Base-by-base conservation (phyloP, 139 green algal species). In the Nannochloris sp. region DNA sequence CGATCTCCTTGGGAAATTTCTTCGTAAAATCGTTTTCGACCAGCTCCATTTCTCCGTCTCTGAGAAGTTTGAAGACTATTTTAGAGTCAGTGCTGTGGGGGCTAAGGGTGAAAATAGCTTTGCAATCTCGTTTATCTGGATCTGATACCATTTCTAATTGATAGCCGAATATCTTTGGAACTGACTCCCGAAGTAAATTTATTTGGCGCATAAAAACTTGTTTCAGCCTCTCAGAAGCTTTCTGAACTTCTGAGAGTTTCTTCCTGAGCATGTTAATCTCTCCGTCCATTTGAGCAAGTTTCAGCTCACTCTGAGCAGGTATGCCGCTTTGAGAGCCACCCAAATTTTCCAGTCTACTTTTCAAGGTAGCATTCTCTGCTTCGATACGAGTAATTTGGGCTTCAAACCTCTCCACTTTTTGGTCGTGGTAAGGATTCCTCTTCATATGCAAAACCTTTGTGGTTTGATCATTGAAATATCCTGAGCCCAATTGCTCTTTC, bases 141-240 rank as follows among this genome's bases (percentile, higher is more conserved):
- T 87, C 76, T 5, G 69, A 66, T 2, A 70, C 70, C 74, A 92
- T 85, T 62, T 92, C 85, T 44, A 91, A 56, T 21, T 72, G 59
- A 73, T 87, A 94, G 29, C 87, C 87, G 75, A 94, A 92, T 64
- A 94, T 71, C 15, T 44, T 57, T 60, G 75, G 80, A 40, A 80
- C 76, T 1, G 83, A 84, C 63, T 90, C 80, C 1, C 86, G 53
- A 69, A 94, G 92, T 12, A 75, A 71, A 1, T 67, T 55, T 16
- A 86, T 76, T 27, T 85, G 81, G 57, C 83, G 70, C 44, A 75
- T 83, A 71, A 89, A 89, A 29, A 90, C 81, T 48, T 86, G 75
- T 44, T 84, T 83, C 36, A 91, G 70, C 7, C 82, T 67, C 4
- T 58, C 64, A 23, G 54, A 60, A 25, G 57, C 37, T 61, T 86